Percentiles rank a stretch among this genome's conserved stretches.
phyloP scores from a whole-genome alignment of 2,329 filamentous ascomycete species.

The Decorospora gaudefroyi region DNA sequence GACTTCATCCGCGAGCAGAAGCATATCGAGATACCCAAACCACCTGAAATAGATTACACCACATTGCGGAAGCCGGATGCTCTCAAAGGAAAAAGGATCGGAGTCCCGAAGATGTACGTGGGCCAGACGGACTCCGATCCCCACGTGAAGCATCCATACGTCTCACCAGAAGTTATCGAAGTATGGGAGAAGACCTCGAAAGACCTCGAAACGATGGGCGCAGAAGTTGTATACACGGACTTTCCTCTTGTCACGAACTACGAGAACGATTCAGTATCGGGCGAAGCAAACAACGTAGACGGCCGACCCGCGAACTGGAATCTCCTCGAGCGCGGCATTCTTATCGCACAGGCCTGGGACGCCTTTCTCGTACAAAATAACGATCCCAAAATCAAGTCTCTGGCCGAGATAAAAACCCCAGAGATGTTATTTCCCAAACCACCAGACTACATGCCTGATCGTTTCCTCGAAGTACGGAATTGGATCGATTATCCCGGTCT shows the following conservation, averaged over 20 bases:
- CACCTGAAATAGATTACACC: slow-evolving; percentile 44
- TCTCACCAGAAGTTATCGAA: slow-evolving; percentile 48
- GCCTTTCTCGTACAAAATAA: slow-evolving; percentile 54
- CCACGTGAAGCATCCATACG: slow-evolving; percentile 43
- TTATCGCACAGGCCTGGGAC: slow-evolving; percentile 59
- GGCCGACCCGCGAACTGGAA: slow-evolving; percentile 55
- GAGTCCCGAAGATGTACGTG: slow-evolving; percentile 58
- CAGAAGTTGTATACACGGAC: slow-evolving; percentile 51
- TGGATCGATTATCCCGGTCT: slow-evolving; percentile 48
- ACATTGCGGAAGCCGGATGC: slow-evolving; percentile 40
- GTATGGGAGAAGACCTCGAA: slow-evolving; percentile 42
- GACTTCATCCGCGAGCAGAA: slow-evolving; percentile 62
- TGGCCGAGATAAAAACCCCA: slow-evolving; percentile 49
- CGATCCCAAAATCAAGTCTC: slow-evolving; percentile 46
- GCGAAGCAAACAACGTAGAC: slow-evolving; percentile 49
- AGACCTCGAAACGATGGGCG: slow-evolving; percentile 50
- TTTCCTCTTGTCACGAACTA: slow-evolving; percentile 55
- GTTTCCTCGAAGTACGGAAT: slow-evolving; percentile 48
- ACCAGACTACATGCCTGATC: slow-evolving; percentile 44
- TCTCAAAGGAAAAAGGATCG: slow-evolving; percentile 54
- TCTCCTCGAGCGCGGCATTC: slow-evolving; percentile 53
- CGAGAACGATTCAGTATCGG: slow-evolving; percentile 47
- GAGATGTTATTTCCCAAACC: slow-evolving; percentile 48
- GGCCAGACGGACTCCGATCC: slow-evolving; percentile 46
- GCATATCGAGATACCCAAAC: slow-evolving; percentile 50